Percentiles rank a stretch among this genome's conserved stretches.
Evolutionary conservation across 2,329 filamentous ascomycete genomes (phyloP).

Genomic region (Dothideomycetes sp.): DNA sequence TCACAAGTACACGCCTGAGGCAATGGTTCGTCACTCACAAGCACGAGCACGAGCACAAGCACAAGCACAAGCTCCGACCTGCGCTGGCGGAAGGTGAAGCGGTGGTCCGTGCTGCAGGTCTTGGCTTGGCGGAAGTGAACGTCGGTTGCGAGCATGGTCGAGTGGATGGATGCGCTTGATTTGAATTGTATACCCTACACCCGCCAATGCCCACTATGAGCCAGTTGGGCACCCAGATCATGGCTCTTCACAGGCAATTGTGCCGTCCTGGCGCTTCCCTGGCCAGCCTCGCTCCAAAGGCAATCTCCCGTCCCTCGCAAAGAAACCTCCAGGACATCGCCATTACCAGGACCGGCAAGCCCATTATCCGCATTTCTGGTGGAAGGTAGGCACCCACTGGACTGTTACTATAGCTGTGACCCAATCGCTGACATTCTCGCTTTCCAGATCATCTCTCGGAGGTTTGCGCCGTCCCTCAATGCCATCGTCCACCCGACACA

Average conservation of each 20-base stretch:
- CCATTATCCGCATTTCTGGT: constrained; percentile 77
- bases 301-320: constrained; percentile 26
- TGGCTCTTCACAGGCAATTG: constrained; percentile 23
- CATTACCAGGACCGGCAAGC: constrained; percentile 93
- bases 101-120: not conserved
- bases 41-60: not conserved
- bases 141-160: too few relatives aligned
- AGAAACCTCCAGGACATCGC: constrained; percentile 64
- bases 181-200: too few relatives aligned
- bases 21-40: too few relatives aligned
- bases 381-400: constrained; percentile 55
- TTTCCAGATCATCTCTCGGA: constrained; percentile 66
- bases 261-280: constrained; percentile 19
- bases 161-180: too few relatives aligned
- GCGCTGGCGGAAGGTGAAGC: too few relatives aligned
- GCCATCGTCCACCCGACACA: constrained; percentile 9
- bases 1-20: too few relatives aligned
- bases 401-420: not conserved
- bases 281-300: constrained; percentile 12
- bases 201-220: constrained; percentile 4
- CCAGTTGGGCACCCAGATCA: constrained; percentile 9
- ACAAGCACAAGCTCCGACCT: not conserved
- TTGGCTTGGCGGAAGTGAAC: too few relatives aligned
- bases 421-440: constrained; percentile 8
- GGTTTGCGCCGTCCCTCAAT: constrained; percentile 43